These are phyloP conservation scores for Coemansia guatemalensis DNA, from an alignment of 192 early-diverging fungal species.

Conservation along the genomic window DNA sequence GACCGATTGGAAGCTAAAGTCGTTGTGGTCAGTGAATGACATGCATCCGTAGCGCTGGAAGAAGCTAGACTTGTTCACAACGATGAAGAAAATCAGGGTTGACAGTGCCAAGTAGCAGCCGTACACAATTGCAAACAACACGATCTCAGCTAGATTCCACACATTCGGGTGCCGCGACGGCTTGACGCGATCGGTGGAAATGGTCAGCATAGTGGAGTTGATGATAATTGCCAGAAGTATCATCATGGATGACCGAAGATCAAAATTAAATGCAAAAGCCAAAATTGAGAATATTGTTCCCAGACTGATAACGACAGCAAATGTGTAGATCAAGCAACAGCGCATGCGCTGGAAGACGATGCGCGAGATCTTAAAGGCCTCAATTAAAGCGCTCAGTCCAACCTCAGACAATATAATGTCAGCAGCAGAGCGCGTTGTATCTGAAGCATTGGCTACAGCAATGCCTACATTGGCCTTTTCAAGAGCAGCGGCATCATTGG, in stretches of 20 bases:
- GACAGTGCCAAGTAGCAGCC: slow-evolving; percentile 81
- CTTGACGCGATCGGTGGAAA: slow-evolving; percentile 80
- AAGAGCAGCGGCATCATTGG: slow-evolving; percentile 70
- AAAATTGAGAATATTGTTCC: slow-evolving; percentile 69
- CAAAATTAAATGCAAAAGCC: slow-evolving; percentile 74
- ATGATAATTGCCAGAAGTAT: slow-evolving; percentile 87
- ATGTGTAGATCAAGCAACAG: slow-evolving; percentile 87
- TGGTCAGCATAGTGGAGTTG: slow-evolving; percentile 90
- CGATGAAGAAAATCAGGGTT: slow-evolving; percentile 70
- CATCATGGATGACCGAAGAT: slow-evolving; percentile 81
- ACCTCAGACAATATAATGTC: slow-evolving; percentile 76
- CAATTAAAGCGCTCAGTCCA: slow-evolving; percentile 82
- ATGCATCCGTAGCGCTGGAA: slow-evolving; percentile 64
- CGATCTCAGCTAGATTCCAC: slow-evolving; percentile 87
- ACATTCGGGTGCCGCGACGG: slow-evolving; percentile 80
- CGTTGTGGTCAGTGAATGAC: slow-evolving; percentile 56
- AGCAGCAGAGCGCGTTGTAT: slow-evolving; percentile 74
- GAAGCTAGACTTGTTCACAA: slow-evolving; percentile 61
- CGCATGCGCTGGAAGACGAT: slow-evolving; percentile 97
- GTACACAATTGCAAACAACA: slow-evolving; percentile 82
- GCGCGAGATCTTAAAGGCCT: slow-evolving; percentile 86
- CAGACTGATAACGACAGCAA: slow-evolving; percentile 81
- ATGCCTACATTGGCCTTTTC: slow-evolving; percentile 74
- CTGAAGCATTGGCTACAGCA: slow-evolving; percentile 72
- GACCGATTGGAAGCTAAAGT: slow-evolving; percentile 67